These are phyloP conservation scores for Eleusine indica DNA, from an alignment of 176 grass and related monocot species.

Conservation along the genomic window DNA sequence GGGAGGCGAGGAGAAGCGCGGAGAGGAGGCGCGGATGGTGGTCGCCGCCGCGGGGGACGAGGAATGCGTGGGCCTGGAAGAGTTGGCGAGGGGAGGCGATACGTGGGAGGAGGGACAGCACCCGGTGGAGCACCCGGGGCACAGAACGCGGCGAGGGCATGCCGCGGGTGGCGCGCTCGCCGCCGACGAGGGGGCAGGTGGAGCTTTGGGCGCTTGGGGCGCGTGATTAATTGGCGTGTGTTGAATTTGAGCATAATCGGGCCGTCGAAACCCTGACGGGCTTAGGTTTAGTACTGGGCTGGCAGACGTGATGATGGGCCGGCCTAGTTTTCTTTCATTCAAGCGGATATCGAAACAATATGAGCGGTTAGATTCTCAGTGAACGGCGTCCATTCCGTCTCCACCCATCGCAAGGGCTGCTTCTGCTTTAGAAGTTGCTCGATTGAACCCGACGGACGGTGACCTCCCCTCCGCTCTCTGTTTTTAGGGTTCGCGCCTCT, in stretches of 20 bases:
- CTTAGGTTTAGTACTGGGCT: background rate
- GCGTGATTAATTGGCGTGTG: background rate
- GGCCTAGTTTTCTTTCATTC: too few species aligned
- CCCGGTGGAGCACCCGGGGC: conserved; percentile 31
- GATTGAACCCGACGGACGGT: background rate
- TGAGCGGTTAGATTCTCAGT: background rate
- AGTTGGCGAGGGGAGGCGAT: conserved; percentile 40
- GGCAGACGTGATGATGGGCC: background rate
- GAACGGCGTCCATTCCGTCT: background rate
- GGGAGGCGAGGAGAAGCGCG: conserved; percentile 48
- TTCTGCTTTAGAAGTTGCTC: background rate
- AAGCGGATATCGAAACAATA: background rate
- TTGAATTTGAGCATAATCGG: background rate
- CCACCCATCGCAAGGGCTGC: background rate
- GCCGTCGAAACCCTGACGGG: background rate
- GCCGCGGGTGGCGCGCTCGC: background rate
- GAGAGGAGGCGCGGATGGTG: conserved; percentile 43
- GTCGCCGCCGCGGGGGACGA: conserved; percentile 44
- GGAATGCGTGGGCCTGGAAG: conserved; percentile 49
- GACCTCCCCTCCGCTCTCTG: background rate
- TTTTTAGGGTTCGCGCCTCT: conserved; percentile 49
- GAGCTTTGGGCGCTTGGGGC: background rate
- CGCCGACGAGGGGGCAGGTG: background rate
- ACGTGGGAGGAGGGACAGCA: conserved; percentile 37
- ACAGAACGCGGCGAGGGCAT: conserved; percentile 32